These are phyloP conservation scores for Microsporum canis DNA, from an alignment of 2,329 filamentous ascomycete genomes.

Conservation along the genomic window DNA sequence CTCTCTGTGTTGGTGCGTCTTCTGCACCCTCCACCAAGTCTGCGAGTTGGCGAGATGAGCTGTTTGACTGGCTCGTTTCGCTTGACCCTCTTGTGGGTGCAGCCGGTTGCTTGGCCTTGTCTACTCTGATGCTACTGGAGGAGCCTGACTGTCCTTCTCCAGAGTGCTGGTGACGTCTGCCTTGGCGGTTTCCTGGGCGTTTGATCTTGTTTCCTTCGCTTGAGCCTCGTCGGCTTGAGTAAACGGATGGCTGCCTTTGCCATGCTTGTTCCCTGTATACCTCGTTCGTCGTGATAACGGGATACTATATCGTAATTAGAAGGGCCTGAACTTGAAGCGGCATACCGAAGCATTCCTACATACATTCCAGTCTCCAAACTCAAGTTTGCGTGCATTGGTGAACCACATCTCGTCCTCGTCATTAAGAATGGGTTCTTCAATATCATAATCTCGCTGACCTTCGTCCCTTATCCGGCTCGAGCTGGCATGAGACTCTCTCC, in stretches of 20 bases:
- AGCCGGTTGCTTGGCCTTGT: not conserved
- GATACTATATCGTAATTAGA: conserved; percentile 51
- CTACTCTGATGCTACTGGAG: not conserved
- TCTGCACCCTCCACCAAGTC: conserved; percentile 57
- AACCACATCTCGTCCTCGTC: conserved; percentile 39
- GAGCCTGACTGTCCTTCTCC: not conserved
- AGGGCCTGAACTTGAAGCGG: not conserved
- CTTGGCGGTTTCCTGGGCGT: conserved; percentile 17
- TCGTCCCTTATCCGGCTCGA: conserved; percentile 33
- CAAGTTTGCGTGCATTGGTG: conserved; percentile 34
- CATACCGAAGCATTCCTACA: conserved; percentile 30
- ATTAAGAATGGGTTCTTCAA: conserved; percentile 41
- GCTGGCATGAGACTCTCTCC: conserved; percentile 28
- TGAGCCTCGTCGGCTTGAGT: conserved; percentile 40
- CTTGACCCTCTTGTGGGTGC: conserved; percentile 15
- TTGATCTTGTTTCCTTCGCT: conserved; percentile 25
- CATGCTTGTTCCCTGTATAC: conserved; percentile 48
- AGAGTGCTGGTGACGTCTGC: not conserved
- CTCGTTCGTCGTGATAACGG: conserved; percentile 75
- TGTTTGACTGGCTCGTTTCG: conserved; percentile 37
- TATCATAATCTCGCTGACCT: conserved; percentile 36
- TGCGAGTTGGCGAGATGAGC: conserved; percentile 47
- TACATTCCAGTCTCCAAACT: conserved; percentile 76
- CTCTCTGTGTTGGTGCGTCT: conserved; percentile 51
- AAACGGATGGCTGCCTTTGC: conserved; percentile 45